Conservation (phyloP, 148 eudicot genomes). For the Rhododendron williamsianum region DNA sequence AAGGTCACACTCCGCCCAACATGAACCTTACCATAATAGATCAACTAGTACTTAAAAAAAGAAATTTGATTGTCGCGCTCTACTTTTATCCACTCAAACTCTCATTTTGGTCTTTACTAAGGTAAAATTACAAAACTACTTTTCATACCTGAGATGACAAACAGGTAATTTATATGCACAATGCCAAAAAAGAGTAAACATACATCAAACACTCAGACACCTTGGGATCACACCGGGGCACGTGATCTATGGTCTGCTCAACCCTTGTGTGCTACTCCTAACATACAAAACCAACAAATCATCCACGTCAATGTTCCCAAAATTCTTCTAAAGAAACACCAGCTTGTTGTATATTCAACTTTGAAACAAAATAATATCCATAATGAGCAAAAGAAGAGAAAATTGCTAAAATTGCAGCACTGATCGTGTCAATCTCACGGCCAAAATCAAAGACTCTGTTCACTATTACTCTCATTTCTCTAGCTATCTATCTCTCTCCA, state of each 20-base stretch:
- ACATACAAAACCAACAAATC: background rate
- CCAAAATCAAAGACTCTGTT: background rate
- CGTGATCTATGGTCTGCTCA: background rate
- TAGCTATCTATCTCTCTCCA: too few relatives aligned
- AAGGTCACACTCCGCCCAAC: too few relatives aligned
- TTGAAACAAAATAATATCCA: background rate
- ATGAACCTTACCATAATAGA: background rate
- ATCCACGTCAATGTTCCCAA: background rate
- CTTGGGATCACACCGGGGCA: background rate
- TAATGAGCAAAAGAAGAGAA: background rate
- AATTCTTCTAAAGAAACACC: background rate
- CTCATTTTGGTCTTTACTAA: background rate
- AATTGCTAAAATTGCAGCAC: background rate
- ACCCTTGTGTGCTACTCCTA: background rate
- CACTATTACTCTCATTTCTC: too few relatives aligned
- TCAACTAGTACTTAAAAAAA: too few relatives aligned
- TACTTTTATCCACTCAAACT: background rate
- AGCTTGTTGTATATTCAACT: background rate
- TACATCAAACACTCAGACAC: background rate
- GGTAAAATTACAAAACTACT: background rate
- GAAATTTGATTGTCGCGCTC: background rate
- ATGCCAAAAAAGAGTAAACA: background rate
- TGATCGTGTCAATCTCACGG: background rate
- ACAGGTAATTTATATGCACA: background rate
- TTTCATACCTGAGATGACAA: background rate